Percentiles rank a stretch among this genome's conserved stretches.
phyloP scores from a whole-genome alignment of 2,329 filamentous ascomycete species.

The Verticillium nonalfalfae region DNA sequence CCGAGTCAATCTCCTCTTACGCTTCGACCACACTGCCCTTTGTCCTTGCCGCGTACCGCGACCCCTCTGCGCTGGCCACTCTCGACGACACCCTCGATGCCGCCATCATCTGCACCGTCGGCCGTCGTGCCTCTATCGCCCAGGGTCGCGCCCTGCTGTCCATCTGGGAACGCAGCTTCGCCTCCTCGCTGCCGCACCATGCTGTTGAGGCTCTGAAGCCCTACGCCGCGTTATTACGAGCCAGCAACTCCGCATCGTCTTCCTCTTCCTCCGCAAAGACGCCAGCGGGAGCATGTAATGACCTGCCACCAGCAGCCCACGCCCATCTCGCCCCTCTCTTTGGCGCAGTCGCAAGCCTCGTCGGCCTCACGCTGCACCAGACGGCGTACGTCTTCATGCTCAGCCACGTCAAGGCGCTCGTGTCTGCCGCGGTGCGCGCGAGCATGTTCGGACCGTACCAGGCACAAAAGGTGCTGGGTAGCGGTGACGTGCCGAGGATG shows the following conservation, averaged over 20 bases:
- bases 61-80: constrained; percentile 40
- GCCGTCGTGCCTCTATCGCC: constrained; percentile 64
- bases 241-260: constrained; percentile 11
- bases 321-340: constrained; percentile 64
- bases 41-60: constrained; percentile 59
- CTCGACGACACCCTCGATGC: constrained; percentile 76
- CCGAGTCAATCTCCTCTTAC: constrained; percentile 63
- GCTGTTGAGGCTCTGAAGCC: constrained; percentile 20
- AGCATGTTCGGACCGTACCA: constrained; percentile 77
- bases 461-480: constrained; percentile 66
- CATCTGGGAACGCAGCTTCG: constrained; percentile 71
- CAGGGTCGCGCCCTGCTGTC: constrained; percentile 70
- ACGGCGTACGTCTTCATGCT: constrained; percentile 71
- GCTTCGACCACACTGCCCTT: constrained; percentile 70
- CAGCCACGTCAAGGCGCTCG: constrained; percentile 67
- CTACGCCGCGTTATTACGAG: constrained; percentile 28
- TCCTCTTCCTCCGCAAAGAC: constrained; percentile 4
- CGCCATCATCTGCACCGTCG: constrained; percentile 71
- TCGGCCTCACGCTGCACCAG: constrained; percentile 54
- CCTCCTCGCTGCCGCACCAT: constrained; percentile 22
- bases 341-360: constrained; percentile 57
- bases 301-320: constrained; percentile 5
- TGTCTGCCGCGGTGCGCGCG: constrained; percentile 71
- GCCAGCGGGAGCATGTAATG: neutral
- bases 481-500: constrained; percentile 46